Conservation (phyloP, 306 rosid species). For the Malus sieversii region DNA sequence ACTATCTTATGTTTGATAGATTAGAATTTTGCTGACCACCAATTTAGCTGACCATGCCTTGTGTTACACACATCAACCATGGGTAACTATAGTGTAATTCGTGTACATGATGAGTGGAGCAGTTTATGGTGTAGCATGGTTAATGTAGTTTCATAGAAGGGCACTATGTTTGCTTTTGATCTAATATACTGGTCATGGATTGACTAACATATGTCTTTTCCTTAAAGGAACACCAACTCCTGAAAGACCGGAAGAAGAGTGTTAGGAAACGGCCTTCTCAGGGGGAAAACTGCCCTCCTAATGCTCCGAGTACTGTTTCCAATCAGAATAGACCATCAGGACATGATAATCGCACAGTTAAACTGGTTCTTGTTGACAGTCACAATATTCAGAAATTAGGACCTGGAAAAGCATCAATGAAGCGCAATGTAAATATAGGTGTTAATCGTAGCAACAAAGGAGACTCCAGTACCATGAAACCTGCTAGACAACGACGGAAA, state of each 20-base stretch:
- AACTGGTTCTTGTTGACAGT: conserved; percentile 75
- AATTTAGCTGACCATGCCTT: not conserved
- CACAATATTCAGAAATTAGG: conserved; percentile 85
- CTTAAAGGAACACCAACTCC: conserved; percentile 90
- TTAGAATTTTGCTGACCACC: not conserved
- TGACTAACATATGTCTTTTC: conserved; percentile 34
- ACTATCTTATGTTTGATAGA: not conserved
- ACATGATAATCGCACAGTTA: conserved; percentile 59
- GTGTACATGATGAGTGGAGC: not conserved
- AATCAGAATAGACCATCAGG: conserved; percentile 64
- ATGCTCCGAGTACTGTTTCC: conserved; percentile 35
- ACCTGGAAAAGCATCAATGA: conserved; percentile 63
- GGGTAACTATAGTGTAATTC: not conserved
- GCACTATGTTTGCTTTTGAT: not conserved
- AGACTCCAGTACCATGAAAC: conserved; percentile 61
- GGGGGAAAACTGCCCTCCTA: conserved; percentile 57
- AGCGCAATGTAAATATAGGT: conserved; percentile 62
- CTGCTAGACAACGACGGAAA: conserved; percentile 78
- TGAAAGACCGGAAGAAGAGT: conserved; percentile 87
- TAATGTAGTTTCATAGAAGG: not conserved
- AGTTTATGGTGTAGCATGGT: not conserved
- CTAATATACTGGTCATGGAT: conserved; percentile 15
- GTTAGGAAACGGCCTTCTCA: conserved; percentile 63
- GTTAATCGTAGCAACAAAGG: conserved; percentile 69
- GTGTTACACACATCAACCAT: not conserved